phyloP scores from a whole-genome alignment of 2,329 filamentous ascomycete species.

The Talaromyces rugulosus region DNA sequence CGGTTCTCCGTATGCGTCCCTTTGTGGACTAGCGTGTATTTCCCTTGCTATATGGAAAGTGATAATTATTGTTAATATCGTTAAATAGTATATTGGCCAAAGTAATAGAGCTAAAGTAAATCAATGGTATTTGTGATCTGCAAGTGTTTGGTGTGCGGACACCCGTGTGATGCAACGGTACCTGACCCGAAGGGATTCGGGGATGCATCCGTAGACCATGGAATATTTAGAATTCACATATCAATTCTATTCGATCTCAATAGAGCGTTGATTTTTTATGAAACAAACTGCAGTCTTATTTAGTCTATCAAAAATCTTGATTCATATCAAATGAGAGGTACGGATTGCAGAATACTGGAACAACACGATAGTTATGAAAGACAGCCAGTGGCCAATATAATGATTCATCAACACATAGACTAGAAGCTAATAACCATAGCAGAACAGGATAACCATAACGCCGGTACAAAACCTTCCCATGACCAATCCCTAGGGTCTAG shows the following conservation, averaged over 20 bases:
- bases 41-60: neutral
- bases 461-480: neutral
- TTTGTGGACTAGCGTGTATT: neutral
- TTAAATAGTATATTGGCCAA: too few species aligned
- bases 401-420: neutral
- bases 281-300: neutral
- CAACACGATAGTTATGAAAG: neutral
- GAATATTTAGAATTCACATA: neutral
- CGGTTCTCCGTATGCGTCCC: neutral
- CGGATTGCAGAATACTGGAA: neutral
- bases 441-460: neutral
- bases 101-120: neutral
- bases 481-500: neutral
- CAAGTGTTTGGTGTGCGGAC: neutral
- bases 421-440: neutral
- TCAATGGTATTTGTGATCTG: neutral
- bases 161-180: neutral
- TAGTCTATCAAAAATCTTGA: neutral
- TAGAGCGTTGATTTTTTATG: neutral
- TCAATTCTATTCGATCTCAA: neutral
- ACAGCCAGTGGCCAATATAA: neutral
- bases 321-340: neutral
- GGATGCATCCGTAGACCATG: neutral
- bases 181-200: neutral
- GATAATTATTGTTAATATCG: too few species aligned